Conservation (phyloP, 768 basidiomycete genomes). For the Galerina sulciceps region DNA sequence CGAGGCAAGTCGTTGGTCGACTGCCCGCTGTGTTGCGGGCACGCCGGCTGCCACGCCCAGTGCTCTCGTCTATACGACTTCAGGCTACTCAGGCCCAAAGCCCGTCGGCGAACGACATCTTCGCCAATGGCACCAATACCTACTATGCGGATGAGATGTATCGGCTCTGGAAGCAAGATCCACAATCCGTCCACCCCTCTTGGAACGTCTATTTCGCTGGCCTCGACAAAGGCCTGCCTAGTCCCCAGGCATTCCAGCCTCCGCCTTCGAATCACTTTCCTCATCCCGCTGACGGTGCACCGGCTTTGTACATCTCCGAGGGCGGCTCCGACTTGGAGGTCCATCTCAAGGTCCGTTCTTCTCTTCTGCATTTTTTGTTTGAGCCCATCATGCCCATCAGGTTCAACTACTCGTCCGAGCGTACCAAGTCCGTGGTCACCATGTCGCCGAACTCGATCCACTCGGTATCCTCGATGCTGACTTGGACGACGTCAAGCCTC, state of each 20-base stretch:
- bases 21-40: constrained; percentile 3
- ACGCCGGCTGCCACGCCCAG: not conserved
- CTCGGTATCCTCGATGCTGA: constrained; percentile 92
- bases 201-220: constrained; percentile 96
- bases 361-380: not conserved
- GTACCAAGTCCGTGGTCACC: constrained; percentile 98
- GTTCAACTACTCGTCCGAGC: constrained; percentile 97
- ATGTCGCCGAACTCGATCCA: constrained; percentile 94
- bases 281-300: constrained; percentile 77
- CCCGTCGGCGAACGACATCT: constrained; percentile 83
- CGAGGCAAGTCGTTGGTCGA: constrained; percentile 12
- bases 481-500: constrained; percentile 75
- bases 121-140: constrained; percentile 93
- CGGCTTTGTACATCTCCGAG: constrained; percentile 62
- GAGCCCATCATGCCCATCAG: constrained; percentile 42
- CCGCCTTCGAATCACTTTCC: constrained; percentile 73
- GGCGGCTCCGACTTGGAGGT: constrained; percentile 85
- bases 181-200: constrained; percentile 88
- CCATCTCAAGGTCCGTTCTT: constrained; percentile 80
- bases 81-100: constrained; percentile 22
- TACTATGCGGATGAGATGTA: constrained; percentile 99
- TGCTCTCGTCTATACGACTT: not conserved
- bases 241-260: constrained; percentile 81
- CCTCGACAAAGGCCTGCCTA: constrained; percentile 84
- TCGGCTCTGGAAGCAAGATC: constrained; percentile 87